Conservation (phyloP, 306 rosid species). For the Vicia sativa region DNA sequence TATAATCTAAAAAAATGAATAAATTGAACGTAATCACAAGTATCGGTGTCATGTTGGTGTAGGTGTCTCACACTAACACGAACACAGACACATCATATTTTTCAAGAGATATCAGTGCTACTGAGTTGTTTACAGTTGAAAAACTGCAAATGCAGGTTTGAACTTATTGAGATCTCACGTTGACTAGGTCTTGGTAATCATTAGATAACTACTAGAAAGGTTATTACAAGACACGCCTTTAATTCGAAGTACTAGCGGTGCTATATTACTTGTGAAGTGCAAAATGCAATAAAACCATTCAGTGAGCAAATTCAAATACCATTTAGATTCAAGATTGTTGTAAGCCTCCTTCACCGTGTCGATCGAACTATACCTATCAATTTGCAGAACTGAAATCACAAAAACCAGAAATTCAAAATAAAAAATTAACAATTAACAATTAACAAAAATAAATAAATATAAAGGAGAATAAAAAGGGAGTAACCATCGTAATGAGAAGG, state of each 20-base stretch:
- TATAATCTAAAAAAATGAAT: no score
- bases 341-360: conserved; percentile 72
- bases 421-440: not conserved
- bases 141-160: not conserved
- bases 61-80: no score
- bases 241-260: not conserved
- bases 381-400: conserved; percentile 55
- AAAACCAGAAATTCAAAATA: not conserved
- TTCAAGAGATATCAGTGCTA: no score
- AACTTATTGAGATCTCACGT: not conserved
- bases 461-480: not conserved
- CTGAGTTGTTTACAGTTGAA: not conserved
- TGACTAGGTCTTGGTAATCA: not conserved
- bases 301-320: conserved; percentile 47
- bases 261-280: not conserved
- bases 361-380: conserved; percentile 54
- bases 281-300: conserved; percentile 2
- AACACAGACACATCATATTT: no score
- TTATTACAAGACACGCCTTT: not conserved
- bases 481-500: conserved; percentile 80
- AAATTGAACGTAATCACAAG: no score
- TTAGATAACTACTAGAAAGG: not conserved
- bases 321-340: conserved; percentile 51
- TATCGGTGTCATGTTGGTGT: no score
- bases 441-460: not conserved